Conservation (phyloP, 768 basidiomycete species). For the Heimioporus sp. region DNA sequence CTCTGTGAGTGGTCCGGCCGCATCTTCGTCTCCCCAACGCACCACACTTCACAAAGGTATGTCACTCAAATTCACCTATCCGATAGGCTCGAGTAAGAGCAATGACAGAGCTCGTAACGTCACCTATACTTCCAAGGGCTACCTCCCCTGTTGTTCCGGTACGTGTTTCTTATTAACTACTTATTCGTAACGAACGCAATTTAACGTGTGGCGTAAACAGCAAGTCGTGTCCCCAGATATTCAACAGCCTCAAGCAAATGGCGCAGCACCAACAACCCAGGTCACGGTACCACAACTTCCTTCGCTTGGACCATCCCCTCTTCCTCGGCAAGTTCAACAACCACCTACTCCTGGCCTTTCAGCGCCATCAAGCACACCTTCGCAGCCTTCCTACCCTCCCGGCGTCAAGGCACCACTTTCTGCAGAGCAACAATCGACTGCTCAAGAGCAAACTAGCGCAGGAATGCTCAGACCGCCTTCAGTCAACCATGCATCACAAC, state of each 20-base stretch:
- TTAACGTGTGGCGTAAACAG: conserved; percentile 30
- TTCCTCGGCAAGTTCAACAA: conserved; percentile 49
- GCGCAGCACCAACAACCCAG: conserved; percentile 25
- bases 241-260: conserved; percentile 39
- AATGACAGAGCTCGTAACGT: conserved; percentile 41
- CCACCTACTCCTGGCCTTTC: conserved; percentile 28
- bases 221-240: conserved; percentile 36
- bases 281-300: conserved; percentile 31
- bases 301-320: conserved; percentile 43
- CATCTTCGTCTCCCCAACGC: conserved; percentile 62
- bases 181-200: conserved; percentile 12
- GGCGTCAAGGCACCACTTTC: conserved; percentile 58
- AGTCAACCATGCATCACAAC: conserved; percentile 43
- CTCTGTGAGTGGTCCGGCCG: conserved; percentile 44
- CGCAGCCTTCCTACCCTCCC: conserved; percentile 56
- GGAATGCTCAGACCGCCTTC: conserved; percentile 56
- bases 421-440: conserved; percentile 37
- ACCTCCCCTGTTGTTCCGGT: conserved; percentile 45
- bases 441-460: conserved; percentile 33
- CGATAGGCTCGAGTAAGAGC: conserved; percentile 17
- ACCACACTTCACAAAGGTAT: conserved; percentile 48
- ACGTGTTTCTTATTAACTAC: conserved; percentile 22
- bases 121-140: conserved; percentile 42
- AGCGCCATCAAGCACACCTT: conserved; percentile 10
- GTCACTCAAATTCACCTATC: conserved; percentile 18